Evolutionary conservation across 306 rosid genomes (phyloP).

Genomic region (Nissolia schottii): DNA sequence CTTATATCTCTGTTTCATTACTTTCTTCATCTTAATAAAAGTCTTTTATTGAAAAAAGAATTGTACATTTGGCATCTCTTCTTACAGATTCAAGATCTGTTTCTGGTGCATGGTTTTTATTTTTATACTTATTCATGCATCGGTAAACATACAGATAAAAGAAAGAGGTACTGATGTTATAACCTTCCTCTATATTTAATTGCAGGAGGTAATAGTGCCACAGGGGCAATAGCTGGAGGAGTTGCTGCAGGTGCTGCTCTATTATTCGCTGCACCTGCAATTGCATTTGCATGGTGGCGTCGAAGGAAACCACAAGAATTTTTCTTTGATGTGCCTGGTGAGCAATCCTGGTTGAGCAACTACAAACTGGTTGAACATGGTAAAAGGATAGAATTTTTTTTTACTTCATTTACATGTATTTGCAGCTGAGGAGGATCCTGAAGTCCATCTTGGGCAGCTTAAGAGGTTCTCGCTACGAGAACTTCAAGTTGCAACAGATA

Average conservation of each 20-base stretch:
- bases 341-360: conserved; percentile 18
- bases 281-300: conserved; percentile 99
- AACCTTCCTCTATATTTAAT: conserved; percentile 22
- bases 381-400: conserved; percentile 20
- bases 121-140: not conserved
- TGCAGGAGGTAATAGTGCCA: conserved; percentile 83
- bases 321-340: conserved; percentile 99
- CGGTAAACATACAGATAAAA: not conserved
- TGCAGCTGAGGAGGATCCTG: conserved; percentile 99
- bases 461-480: conserved; percentile 94
- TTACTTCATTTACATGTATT: conserved; percentile 6
- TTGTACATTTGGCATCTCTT: not conserved
- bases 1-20: too few species aligned
- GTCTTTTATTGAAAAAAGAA: too few species aligned
- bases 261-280: conserved; percentile 96
- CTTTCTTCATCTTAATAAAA: too few species aligned
- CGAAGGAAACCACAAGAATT: conserved; percentile 94
- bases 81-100: not conserved
- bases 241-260: conserved; percentile 99
- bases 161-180: not conserved
- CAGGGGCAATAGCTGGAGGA: conserved; percentile 98
- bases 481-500: conserved; percentile 93
- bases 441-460: conserved; percentile 98
- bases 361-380: not conserved
- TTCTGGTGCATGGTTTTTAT: not conserved